Conservation (phyloP, 371 early-diverging fungal genomes). For the Chytridiales sp. region DNA sequence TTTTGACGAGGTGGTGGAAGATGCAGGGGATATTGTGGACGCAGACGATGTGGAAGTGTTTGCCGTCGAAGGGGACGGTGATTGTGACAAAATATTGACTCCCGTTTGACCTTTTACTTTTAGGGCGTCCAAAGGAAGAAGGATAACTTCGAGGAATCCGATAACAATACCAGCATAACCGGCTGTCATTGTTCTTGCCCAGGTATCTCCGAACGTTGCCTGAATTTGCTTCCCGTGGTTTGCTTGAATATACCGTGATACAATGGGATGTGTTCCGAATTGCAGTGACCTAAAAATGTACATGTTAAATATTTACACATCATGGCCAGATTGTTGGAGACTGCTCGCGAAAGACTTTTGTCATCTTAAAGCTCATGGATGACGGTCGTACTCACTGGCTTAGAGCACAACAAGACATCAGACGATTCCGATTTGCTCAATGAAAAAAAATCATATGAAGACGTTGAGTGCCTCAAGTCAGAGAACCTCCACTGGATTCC, state of each 20-base stretch:
- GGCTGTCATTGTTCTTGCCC: slow-evolving; percentile 84
- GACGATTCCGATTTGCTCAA: no score
- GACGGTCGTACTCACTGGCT: no score
- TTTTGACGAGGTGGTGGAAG: slow-evolving; percentile 1
- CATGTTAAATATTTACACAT: neutral
- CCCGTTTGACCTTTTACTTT: slow-evolving; percentile 96
- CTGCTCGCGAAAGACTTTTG: neutral
- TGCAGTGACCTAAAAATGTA: slow-evolving; percentile 62
- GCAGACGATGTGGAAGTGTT: neutral
- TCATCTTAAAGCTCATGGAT: no score
- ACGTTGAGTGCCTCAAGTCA: no score
- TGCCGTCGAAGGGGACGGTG: slow-evolving; percentile 1
- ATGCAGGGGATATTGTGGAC: neutral
- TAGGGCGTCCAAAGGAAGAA: slow-evolving; percentile 89
- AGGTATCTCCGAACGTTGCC: slow-evolving; percentile 79
- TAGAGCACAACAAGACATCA: no score
- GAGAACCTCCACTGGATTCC: no score
- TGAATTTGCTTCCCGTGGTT: slow-evolving; percentile 67
- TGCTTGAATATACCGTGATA: slow-evolving; percentile 73
- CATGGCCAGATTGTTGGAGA: neutral
- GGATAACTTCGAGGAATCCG: slow-evolving; percentile 89
- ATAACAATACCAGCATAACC: slow-evolving; percentile 85
- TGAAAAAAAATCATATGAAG: no score
- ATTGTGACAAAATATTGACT: slow-evolving; percentile 64
- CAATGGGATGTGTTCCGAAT: slow-evolving; percentile 92